A percentile compares a stretch with the other conserved stretches of the same genome.
Conservation (phyloP, 2,329 filamentous ascomycete genomes). For the Colletotrichum chlorophyti region DNA sequence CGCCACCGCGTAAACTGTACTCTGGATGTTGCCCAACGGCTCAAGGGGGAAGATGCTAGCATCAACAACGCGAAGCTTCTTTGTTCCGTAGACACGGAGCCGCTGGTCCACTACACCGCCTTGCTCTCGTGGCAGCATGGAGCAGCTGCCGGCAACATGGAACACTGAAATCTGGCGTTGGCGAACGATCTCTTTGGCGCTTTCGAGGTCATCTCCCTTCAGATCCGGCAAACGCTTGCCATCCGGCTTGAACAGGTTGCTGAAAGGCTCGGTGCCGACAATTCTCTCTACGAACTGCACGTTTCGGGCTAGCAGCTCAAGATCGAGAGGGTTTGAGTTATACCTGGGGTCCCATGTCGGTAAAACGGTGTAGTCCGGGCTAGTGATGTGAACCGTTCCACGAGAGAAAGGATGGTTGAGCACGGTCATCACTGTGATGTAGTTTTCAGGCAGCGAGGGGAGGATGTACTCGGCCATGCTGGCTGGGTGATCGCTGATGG, state of each 20-base stretch:
- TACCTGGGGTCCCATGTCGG: constrained; percentile 62
- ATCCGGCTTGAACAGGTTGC: constrained; percentile 45
- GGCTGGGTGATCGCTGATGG: constrained; percentile 31
- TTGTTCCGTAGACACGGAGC: constrained; percentile 50
- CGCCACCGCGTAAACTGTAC: constrained; percentile 37
- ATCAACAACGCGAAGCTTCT: constrained; percentile 52
- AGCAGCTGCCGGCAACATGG: constrained; percentile 55
- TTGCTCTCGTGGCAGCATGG: constrained; percentile 52
- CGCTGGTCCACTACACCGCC: constrained; percentile 53
- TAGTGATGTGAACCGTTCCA: constrained; percentile 64
- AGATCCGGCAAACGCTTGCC: constrained; percentile 45
- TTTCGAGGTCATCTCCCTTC: constrained; percentile 38
- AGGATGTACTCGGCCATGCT: constrained; percentile 33
- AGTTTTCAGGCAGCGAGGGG: constrained; percentile 49
- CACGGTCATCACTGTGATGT: constrained; percentile 62
- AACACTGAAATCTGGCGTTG: constrained; percentile 45
- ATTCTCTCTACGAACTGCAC: constrained; percentile 49
- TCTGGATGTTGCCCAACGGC: constrained; percentile 42
- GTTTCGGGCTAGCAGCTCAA: constrained; percentile 56
- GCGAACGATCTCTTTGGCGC: constrained; percentile 43
- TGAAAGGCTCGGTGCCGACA: constrained; percentile 47
- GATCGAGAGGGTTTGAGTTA: constrained; percentile 61
- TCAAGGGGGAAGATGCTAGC: constrained; percentile 52
- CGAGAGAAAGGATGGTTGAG: constrained; percentile 68
- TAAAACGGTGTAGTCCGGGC: constrained; percentile 45